Base-by-base conservation (phyloP, 2,329 filamentous ascomycete genomes). In the Rhynchosporium secalis region DNA sequence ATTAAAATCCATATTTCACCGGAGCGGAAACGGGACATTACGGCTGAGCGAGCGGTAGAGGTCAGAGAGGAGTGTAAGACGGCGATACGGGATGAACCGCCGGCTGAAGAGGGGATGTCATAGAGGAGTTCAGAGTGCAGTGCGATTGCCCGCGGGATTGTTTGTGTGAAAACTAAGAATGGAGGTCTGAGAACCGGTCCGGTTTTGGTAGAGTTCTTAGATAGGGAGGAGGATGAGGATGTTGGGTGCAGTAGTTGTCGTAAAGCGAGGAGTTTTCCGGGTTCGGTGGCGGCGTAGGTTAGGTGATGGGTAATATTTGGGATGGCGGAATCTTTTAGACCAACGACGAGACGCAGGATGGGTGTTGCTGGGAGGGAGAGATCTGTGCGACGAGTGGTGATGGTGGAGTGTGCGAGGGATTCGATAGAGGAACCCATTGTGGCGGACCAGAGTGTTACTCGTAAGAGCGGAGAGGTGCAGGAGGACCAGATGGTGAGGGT, bases 1-100 rank as follows among this genome's bases (percentile, higher is more conserved):
- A 99, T 95, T 41, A 99, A 82, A 6, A 98, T 87, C 95, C 95
- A 99, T 65, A 98, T 88, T 73, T 98, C 92, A 67, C 93, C 95
- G 40, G 87, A 87, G 41, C 95, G 88, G 80, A 99, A 98, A 26
- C 87, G 86, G 60, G 91, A 86, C 89, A 99, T 96, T 69, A 97
- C 90, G 57, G 82, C 80, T 12, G 91, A 86, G 15, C 95, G 89
- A 9, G 86, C 86, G 3, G 82, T 82, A 71, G 94, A 90, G 0
- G 91, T 86, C 6, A 99, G 85, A 29, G 91, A 88, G 9, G 93
- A 92, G 76, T 99, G 95, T 13, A 99, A 84, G 0, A 96, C 91
- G 0, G 93, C 94, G 62, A 98, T 91, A 46, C 95, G 86, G 0
- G 88, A 84, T 1, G 90, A 87, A 15, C 93, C 93, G 47, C 93